Conservation (phyloP, 768 basidiomycete species). For the Suillus plorans region DNA sequence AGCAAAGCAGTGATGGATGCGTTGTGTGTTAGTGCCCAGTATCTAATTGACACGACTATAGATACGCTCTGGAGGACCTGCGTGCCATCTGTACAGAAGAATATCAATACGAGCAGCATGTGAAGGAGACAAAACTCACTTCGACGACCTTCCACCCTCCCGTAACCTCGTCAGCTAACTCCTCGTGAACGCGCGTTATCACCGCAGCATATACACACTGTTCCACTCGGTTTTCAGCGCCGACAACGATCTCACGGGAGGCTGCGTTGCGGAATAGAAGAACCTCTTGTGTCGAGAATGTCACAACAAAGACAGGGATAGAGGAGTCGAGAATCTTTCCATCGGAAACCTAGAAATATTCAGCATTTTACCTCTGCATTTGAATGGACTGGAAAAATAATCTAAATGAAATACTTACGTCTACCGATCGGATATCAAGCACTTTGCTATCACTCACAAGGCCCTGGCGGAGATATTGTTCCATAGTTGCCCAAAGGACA, state of each 20-base stretch:
- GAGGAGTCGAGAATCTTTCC: constrained; percentile 91
- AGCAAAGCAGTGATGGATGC: constrained; percentile 12
- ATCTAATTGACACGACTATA: constrained; percentile 27
- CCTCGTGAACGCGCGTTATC: constrained; percentile 83
- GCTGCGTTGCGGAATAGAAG: constrained; percentile 88
- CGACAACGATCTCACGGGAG: constrained; percentile 83
- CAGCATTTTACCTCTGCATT: background rate
- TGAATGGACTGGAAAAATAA: background rate
- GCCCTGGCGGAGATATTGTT: constrained; percentile 88
- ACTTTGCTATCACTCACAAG: constrained; percentile 91
- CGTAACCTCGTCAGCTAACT: constrained; percentile 89
- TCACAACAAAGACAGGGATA: constrained; percentile 86
- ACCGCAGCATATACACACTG: constrained; percentile 93
- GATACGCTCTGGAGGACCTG: constrained; percentile 49
- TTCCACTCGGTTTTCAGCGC: constrained; percentile 88
- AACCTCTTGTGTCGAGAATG: constrained; percentile 93
- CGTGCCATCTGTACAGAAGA: constrained; percentile 45
- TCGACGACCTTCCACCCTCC: constrained; percentile 99
- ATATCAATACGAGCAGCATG: background rate
- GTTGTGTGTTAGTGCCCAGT: constrained; percentile 14
- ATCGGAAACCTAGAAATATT: constrained; percentile 58
- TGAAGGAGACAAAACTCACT: constrained; percentile 46
- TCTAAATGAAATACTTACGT: constrained; percentile 53
- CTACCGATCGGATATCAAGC: constrained; percentile 95
- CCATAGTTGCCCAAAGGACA: constrained; percentile 98